A percentile compares a stretch with the other conserved stretches of the same genome.
Conservation (phyloP, 768 basidiomycete genomes). For the Daedaleopsis nitida region DNA sequence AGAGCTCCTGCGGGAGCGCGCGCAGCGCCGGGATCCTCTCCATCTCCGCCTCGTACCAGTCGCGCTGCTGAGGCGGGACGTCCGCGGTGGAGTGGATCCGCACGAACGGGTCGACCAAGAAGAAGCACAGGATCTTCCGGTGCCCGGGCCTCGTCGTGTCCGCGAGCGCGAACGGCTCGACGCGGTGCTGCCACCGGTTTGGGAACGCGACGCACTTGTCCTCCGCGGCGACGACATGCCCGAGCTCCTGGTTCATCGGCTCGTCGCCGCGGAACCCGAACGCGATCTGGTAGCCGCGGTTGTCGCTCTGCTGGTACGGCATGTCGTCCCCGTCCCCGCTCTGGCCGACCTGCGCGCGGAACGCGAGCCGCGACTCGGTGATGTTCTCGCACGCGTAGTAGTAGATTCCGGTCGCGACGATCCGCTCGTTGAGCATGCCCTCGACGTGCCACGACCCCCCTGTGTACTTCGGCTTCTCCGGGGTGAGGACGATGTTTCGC, state of each 20-base stretch:
- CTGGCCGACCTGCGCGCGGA: slow-evolving; percentile 29
- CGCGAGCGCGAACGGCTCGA: slow-evolving; percentile 35
- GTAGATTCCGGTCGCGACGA: slow-evolving; percentile 1
- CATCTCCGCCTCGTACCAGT: slow-evolving; percentile 22
- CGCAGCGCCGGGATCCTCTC: neutral
- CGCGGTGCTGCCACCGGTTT: slow-evolving; percentile 39
- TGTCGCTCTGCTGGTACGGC: neutral
- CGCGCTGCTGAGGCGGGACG: slow-evolving; percentile 34
- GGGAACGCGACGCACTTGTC: slow-evolving; percentile 37
- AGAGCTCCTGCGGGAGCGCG: slow-evolving; percentile 20
- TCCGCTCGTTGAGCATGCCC: slow-evolving; percentile 25
- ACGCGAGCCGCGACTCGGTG: slow-evolving; percentile 31
- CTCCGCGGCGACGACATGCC: slow-evolving; percentile 28
- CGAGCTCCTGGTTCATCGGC: slow-evolving; percentile 26
- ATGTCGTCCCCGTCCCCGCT: neutral
- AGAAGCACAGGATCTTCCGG: slow-evolving; percentile 39
- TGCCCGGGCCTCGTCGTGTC: slow-evolving; percentile 37
- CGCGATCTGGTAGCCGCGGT: neutral
- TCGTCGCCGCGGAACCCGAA: slow-evolving; percentile 6
- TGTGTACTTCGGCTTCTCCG: slow-evolving; percentile 28
- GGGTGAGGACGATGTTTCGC: slow-evolving; percentile 36
- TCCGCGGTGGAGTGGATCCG: slow-evolving; percentile 31
- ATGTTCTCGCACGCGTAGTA: slow-evolving; percentile 37
- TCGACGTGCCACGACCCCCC: slow-evolving; percentile 38
- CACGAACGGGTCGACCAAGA: slow-evolving; percentile 38